Base-by-base conservation (phyloP, 2,329 filamentous ascomycete genomes). In the Dactylellina parvicollis region DNA sequence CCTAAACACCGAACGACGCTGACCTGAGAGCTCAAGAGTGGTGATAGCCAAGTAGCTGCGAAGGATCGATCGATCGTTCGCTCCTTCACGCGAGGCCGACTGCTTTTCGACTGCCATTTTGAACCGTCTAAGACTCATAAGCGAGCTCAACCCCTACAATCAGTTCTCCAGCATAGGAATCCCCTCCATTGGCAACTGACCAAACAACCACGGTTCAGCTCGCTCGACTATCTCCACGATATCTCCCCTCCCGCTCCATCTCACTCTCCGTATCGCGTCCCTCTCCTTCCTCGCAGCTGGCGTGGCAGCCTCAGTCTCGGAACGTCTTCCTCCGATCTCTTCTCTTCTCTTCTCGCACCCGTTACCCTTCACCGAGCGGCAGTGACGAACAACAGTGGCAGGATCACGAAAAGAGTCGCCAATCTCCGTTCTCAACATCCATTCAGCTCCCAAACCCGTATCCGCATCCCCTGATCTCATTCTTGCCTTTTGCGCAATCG, bases 221-320 rank as follows among this genome's bases (percentile, higher is more conserved):
- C 42, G 28, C 62, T 74, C 47, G 40, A 67, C 42, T 75, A 67
- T 71, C 57, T 69, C 70, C 49, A 64, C 56, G 70, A 73, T 64
- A 76, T 2, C 47, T 44, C 24, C 10, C 24, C 49, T 4, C 66
- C 71, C 75, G 60, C 47, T 67, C 54, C 55, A 75, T 54, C 40
- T 77, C 76, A 10, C 74, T 77, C 34, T 74, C 71, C 46, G 69
- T 66, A 47, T 49, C 66, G 46, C 28, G 71, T 38, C 44, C 54
- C 64, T 60, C 65, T 76, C 75, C 52, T 74, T 66, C 75, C 72
- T 74, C 61, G 75, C 54, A 54, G 60, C 70, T 64, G 73, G 74
- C 76, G 77, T 78, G 77, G 79, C 76, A 78, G 76, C 75, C 77
- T 79, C 76, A 78, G 77, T 77, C 75, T 42, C 49, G 36, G 47